Evolutionary conservation across 139 green algal genomes (phyloP).

Genomic region (Chlorella vulgaris): DNA sequence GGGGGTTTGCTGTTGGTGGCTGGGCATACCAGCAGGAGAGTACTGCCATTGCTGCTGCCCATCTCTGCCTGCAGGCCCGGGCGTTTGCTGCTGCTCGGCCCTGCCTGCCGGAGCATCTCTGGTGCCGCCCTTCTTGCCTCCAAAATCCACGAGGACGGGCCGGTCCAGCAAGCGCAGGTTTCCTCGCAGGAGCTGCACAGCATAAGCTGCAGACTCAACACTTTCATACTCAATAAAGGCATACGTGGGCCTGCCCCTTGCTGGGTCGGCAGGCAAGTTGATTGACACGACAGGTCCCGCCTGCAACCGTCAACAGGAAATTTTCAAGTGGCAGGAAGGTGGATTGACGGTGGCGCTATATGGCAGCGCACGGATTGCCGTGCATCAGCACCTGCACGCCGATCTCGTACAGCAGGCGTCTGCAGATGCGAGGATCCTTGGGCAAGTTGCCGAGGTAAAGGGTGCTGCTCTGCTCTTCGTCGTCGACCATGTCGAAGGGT

Average conservation of each 20-base stretch:
- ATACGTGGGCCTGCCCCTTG: neutral
- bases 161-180: conserved; percentile 8
- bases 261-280: neutral
- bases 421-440: neutral
- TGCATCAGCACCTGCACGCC: conserved; percentile 23
- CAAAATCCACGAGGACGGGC: conserved; percentile 10
- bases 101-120: neutral
- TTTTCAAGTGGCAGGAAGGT: too few species aligned
- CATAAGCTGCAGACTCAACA: conserved; percentile 24
- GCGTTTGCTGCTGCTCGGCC: neutral
- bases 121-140: neutral
- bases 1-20: neutral
- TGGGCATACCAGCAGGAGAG: neutral
- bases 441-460: conserved; percentile 37
- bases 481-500: too few species aligned
- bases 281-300: conserved; percentile 29
- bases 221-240: conserved; percentile 35
- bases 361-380: too few species aligned
- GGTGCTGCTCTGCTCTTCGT: too few species aligned
- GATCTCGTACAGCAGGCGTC: conserved; percentile 35
- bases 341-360: too few species aligned
- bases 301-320: too few species aligned
- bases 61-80: neutral
- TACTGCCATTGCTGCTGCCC: neutral
- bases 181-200: conserved; percentile 21